Conservation (phyloP, 78 protist species). For the Protostelium mycophagum region DNA sequence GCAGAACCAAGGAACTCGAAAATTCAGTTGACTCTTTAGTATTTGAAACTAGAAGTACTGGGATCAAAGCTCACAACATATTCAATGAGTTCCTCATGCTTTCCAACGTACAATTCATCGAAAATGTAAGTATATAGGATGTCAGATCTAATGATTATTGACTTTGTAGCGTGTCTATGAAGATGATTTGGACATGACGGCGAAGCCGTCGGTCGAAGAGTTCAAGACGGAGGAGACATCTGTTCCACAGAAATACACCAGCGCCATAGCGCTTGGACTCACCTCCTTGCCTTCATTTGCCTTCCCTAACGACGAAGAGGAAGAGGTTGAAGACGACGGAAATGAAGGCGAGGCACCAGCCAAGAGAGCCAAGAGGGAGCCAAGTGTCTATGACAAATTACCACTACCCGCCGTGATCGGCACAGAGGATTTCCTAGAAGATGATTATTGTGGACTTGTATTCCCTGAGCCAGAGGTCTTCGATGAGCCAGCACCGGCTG, state of each 20-base stretch:
- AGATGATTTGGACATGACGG: slow-evolving; percentile 26
- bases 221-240: slow-evolving; percentile 1
- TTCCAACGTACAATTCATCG: slow-evolving; percentile 75
- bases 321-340: background rate
- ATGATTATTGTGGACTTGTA: slow-evolving; percentile 51
- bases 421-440: slow-evolving; percentile 53
- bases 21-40: slow-evolving; percentile 47
- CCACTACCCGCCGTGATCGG: slow-evolving; percentile 65
- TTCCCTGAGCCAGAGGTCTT: background rate
- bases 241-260: slow-evolving; percentile 41
- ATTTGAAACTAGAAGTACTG: slow-evolving; percentile 28
- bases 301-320: background rate
- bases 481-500: background rate
- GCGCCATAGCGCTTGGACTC: slow-evolving; percentile 30
- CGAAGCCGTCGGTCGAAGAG: background rate
- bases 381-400: slow-evolving; percentile 35
- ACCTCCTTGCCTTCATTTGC: background rate
- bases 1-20: slow-evolving; percentile 60
- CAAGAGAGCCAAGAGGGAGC: slow-evolving; percentile 14
- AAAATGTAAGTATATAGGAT: slow-evolving; percentile 44
- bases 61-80: slow-evolving; percentile 61
- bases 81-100: slow-evolving; percentile 73
- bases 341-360: background rate
- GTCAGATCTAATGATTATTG: background rate
- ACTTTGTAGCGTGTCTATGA: slow-evolving; percentile 41